Conservation (phyloP, 257 asterid genomes). For the Thymus quinquecostatus region DNA sequence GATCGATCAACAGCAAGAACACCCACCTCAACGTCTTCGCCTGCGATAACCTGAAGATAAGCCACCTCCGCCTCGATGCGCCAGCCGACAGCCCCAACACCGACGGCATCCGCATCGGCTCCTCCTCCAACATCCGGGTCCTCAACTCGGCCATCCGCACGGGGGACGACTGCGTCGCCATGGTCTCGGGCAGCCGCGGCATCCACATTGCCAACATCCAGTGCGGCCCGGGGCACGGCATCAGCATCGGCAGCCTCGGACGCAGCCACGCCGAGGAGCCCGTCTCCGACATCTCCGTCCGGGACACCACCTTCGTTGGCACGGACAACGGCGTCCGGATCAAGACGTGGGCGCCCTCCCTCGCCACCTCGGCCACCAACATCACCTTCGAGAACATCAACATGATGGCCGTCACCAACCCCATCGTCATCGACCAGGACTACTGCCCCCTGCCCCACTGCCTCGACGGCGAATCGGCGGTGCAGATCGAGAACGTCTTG, state of each 20-base stretch:
- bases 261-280: conserved; percentile 31
- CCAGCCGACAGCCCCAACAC: conserved; percentile 75
- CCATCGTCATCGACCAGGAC: conserved; percentile 66
- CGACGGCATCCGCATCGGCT: conserved; percentile 68
- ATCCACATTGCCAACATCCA: conserved; percentile 43
- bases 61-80: conserved; percentile 44
- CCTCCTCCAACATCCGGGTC: conserved; percentile 46
- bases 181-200: conserved; percentile 61
- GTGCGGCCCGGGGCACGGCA: conserved; percentile 86
- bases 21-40: conserved; percentile 65
- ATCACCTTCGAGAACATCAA: conserved; percentile 46
- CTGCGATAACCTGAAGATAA: conserved; percentile 48
- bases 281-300: conserved; percentile 44
- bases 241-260: conserved; percentile 75
- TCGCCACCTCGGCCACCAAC: conserved; percentile 41
- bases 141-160: conserved; percentile 47
- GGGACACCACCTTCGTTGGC: conserved; percentile 47
- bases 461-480: conserved; percentile 41
- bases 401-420: conserved; percentile 57
- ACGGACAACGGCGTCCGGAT: conserved; percentile 72
- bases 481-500: conserved; percentile 59
- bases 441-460: conserved; percentile 56
- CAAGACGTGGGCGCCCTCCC: conserved; percentile 68
- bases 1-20: conserved; percentile 73
- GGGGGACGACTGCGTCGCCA: conserved; percentile 71